These are phyloP conservation scores for Anaeromyces robustus DNA, from an alignment of 192 early-diverging fungal genomes.

Conservation along the genomic window DNA sequence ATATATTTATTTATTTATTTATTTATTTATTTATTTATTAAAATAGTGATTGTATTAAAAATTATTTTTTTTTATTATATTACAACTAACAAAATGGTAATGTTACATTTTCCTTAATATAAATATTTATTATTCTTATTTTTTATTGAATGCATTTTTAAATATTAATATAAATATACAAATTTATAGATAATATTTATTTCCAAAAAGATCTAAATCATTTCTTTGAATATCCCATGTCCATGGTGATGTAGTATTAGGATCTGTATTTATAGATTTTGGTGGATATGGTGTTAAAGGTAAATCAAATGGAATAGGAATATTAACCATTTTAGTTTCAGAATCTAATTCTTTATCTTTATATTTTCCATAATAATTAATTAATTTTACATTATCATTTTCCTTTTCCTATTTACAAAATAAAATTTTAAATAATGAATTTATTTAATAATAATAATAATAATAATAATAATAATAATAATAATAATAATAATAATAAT, in stretches of 20 bases:
- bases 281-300: conserved; percentile 24
- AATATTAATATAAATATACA: no score
- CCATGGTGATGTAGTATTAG: conserved; percentile 15
- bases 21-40: no score
- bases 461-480: no score
- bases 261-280: conserved; percentile 16
- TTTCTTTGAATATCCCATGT: conserved; percentile 12
- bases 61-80: no score
- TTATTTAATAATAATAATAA: conserved; percentile 5
- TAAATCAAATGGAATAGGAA: conserved; percentile 42
- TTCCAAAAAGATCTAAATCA: conserved; percentile 1
- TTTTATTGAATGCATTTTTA: no score
- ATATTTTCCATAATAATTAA: background rate
- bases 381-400: conserved; percentile 3
- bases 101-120: no score
- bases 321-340: conserved; percentile 1
- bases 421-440: conserved; percentile 10
- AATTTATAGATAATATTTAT: background rate
- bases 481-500: no score
- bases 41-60: no score
- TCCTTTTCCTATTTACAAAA: conserved; percentile 2
- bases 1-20: no score
- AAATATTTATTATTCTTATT: no score
- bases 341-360: background rate
- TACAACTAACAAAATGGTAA: no score